Conservation (phyloP, 768 basidiomycete genomes). For the Cubamyces lactineus region DNA sequence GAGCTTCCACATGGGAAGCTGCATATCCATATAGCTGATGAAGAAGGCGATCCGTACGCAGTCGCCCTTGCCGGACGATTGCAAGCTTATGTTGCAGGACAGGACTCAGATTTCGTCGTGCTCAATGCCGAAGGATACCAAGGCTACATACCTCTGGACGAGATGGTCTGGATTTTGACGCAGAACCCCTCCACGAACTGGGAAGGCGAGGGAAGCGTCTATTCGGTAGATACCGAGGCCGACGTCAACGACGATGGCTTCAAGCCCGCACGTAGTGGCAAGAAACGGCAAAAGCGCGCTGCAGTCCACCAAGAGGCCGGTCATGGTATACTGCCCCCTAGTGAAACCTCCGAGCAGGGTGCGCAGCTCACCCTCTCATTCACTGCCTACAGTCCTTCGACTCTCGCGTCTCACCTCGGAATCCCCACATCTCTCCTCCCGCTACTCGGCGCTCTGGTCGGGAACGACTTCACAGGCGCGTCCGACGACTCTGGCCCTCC, state of each 20-base stretch:
- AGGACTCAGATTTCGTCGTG: slow-evolving; percentile 84
- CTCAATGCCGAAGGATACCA: slow-evolving; percentile 74
- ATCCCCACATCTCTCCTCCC: slow-evolving; percentile 75
- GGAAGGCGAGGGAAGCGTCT: slow-evolving; percentile 19
- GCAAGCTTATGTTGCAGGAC: slow-evolving; percentile 73
- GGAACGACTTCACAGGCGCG: slow-evolving; percentile 74
- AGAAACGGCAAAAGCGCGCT: slow-evolving; percentile 48
- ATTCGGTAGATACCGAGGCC: slow-evolving; percentile 28
- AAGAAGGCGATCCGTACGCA: slow-evolving; percentile 83
- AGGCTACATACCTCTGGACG: slow-evolving; percentile 77
- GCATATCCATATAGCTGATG: slow-evolving; percentile 73
- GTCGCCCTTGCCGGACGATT: slow-evolving; percentile 80
- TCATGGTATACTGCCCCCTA: slow-evolving; percentile 58
- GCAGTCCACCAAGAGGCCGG: slow-evolving; percentile 13
- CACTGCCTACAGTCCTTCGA: slow-evolving; percentile 60
- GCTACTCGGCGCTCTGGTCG: slow-evolving; percentile 75
- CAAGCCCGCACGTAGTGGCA: slow-evolving; percentile 57
- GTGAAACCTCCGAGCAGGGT: slow-evolving; percentile 23
- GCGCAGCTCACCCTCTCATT: slow-evolving; percentile 54
- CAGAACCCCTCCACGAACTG: slow-evolving; percentile 15
- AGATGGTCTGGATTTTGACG: slow-evolving; percentile 64
- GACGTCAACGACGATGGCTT: slow-evolving; percentile 57
- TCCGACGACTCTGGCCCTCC: slow-evolving; percentile 25
- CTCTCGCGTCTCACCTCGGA: slow-evolving; percentile 65
- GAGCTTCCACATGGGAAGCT: slow-evolving; percentile 32